Evolutionary conservation across 495 filamentous ascomycete species (phyloP).

Genomic region (Hypoxylon lenormandii): DNA sequence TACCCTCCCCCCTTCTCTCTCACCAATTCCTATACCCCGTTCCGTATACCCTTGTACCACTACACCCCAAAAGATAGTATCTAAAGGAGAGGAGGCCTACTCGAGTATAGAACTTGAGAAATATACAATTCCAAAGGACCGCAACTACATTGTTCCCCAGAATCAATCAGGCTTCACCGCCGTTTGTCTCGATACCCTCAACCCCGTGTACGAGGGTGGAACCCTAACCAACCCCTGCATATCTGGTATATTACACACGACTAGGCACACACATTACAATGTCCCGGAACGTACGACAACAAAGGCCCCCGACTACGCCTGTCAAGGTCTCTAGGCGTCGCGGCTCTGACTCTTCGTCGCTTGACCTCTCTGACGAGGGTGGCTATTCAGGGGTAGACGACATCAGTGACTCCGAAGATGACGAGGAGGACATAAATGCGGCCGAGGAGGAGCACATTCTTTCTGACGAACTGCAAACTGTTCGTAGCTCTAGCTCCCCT

Average conservation of each 20-base stretch:
- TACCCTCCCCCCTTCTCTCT: slow-evolving; percentile 22
- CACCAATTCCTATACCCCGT: slow-evolving; percentile 25
- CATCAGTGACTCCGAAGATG: slow-evolving; percentile 79
- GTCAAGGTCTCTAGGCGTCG: slow-evolving; percentile 57
- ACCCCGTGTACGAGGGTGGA: slow-evolving; percentile 35
- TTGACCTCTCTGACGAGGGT: slow-evolving; percentile 72
- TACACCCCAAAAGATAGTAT: slow-evolving; percentile 6
- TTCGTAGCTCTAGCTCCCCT: slow-evolving; percentile 54
- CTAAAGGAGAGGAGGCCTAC: slow-evolving; percentile 11
- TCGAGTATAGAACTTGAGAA: slow-evolving; percentile 2
- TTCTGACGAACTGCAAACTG: slow-evolving; percentile 50
- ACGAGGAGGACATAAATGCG: slow-evolving; percentile 75
- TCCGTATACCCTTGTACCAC: slow-evolving; percentile 16
- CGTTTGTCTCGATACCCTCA: slow-evolving; percentile 51
- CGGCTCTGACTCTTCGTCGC: slow-evolving; percentile 57
- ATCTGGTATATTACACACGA: slow-evolving; percentile 29
- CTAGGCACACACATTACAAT: slow-evolving; percentile 51
- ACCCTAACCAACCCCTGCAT: slow-evolving; percentile 39
- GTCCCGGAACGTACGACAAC: slow-evolving; percentile 66
- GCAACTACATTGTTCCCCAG: slow-evolving; percentile 17
- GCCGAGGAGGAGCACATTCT: slow-evolving; percentile 80
- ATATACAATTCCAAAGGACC: slow-evolving; percentile 19
- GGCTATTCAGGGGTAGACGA: slow-evolving; percentile 79
- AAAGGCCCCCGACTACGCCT: slow-evolving; percentile 58
- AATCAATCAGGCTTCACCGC: slow-evolving; percentile 52